Percentiles rank a stretch among this genome's conserved stretches.
Evolutionary conservation across 2,329 filamentous ascomycete genomes (phyloP).

Genomic region (Sporothrix humicola): DNA sequence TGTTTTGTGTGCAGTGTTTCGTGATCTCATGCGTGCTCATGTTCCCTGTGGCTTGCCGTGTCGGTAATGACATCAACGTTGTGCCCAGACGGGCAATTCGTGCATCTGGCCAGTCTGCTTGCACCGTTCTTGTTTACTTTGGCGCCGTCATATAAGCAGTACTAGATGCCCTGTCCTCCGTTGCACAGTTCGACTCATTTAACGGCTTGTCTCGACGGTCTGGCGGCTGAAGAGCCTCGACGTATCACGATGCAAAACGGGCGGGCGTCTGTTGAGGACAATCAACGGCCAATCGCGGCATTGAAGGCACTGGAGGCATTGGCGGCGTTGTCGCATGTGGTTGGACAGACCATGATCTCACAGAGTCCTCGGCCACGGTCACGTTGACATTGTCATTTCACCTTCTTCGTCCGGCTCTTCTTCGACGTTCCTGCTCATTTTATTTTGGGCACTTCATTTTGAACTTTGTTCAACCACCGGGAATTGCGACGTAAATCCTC

Average conservation of each 20-base stretch:
- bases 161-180: not conserved
- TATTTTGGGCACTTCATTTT: not conserved
- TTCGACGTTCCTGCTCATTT: not conserved
- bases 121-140: slow-evolving; percentile 28
- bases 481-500: not conserved
- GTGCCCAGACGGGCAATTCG: not conserved
- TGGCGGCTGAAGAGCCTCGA: not conserved
- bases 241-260: slow-evolving; percentile 11
- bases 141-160: not conserved
- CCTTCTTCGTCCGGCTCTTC: too few species aligned
- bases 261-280: not conserved
- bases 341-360: slow-evolving; percentile 11
- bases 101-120: not conserved
- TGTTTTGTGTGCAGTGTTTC: too few species aligned
- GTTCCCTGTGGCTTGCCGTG: not conserved
- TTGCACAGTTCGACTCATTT: not conserved
- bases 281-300: not conserved
- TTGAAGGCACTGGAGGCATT: not conserved
- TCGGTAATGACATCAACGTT: slow-evolving; percentile 25
- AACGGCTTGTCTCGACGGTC: slow-evolving; percentile 1
- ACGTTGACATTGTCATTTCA: not conserved
- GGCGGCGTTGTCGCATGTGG: slow-evolving; percentile 15
- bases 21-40: too few species aligned
- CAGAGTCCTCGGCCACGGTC: not conserved
- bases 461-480: not conserved